phyloP scores from a whole-genome alignment of 352 stramenopile species.

The Phytophthora capsici region DNA sequence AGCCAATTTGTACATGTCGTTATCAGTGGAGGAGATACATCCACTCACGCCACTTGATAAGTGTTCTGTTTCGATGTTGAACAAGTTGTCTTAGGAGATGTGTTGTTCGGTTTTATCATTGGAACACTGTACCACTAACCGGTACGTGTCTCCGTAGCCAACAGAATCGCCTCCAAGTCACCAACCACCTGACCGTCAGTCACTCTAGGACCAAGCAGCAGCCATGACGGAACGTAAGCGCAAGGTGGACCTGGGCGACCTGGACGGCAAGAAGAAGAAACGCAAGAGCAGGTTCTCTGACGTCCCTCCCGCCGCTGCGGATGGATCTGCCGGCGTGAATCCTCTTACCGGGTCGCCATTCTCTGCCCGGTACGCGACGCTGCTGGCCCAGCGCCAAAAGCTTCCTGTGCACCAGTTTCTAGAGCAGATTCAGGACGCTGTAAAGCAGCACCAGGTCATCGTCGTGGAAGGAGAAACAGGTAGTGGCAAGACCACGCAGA shows the following conservation, averaged over 20 bases:
- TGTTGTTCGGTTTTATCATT: too few relatives aligned
- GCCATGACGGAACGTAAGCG: constrained; percentile 74
- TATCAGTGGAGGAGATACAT: too few relatives aligned
- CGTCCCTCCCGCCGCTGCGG: constrained; percentile 30
- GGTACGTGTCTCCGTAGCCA: constrained; percentile 6
- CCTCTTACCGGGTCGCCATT: constrained; percentile 91
- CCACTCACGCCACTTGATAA: too few relatives aligned
- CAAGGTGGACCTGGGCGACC: constrained; percentile 66
- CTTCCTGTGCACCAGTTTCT: constrained; percentile 98
- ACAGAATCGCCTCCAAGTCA: constrained; percentile 1
- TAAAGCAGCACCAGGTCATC: constrained; percentile 95
- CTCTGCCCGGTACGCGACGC: constrained; percentile 91
- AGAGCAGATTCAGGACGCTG: constrained; percentile 95
- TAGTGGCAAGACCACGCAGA: constrained; percentile 97
- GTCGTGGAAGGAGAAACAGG: constrained; percentile 99
- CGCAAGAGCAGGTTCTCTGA: constrained; percentile 87
- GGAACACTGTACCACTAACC: background rate
- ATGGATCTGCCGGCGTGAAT: constrained; percentile 64
- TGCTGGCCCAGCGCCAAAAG: constrained; percentile 94
- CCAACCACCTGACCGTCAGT: constrained; percentile 15
- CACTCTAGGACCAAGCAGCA: constrained; percentile 13
- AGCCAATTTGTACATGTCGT: too few relatives aligned
- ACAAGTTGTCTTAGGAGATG: background rate
- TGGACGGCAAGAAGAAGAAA: constrained; percentile 49
- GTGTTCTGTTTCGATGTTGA: background rate